phyloP scores from a whole-genome alignment of 1,284 basidiomycete genomes.

The Papiliotrema nemorosa region DNA sequence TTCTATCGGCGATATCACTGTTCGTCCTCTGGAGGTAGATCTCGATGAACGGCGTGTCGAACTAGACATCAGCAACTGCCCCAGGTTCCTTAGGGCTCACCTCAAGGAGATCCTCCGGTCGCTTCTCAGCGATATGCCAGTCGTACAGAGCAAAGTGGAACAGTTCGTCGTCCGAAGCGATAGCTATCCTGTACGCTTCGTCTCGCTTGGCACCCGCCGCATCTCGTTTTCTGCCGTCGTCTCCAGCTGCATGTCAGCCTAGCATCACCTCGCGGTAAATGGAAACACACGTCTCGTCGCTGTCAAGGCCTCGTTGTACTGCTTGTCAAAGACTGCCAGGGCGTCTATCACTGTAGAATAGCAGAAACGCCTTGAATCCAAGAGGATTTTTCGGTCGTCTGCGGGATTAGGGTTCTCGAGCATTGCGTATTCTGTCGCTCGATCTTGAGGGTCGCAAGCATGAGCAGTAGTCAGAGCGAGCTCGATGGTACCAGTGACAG shows the following conservation, averaged over 20 bases:
- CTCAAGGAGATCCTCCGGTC: constrained; percentile 86
- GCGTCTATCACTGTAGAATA: constrained; percentile 81
- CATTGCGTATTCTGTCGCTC: constrained; percentile 73
- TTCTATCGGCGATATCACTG: constrained; percentile 57
- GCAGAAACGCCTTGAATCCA: constrained; percentile 65
- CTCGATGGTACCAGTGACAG: constrained; percentile 76
- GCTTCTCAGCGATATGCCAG: constrained; percentile 75
- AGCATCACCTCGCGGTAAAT: neutral
- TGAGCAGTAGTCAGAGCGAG: constrained; percentile 81
- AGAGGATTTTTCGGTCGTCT: constrained; percentile 62
- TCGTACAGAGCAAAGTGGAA: constrained; percentile 95
- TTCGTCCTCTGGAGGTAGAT: constrained; percentile 61
- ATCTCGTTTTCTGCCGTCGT: neutral
- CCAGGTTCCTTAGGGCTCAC: constrained; percentile 51
- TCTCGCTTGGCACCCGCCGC: constrained; percentile 39
- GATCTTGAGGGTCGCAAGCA: constrained; percentile 70
- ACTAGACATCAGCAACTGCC: constrained; percentile 14
- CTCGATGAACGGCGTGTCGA: constrained; percentile 59
- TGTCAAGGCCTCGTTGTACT: constrained; percentile 24
- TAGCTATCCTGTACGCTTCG: constrained; percentile 58
- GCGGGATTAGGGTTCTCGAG: constrained; percentile 56
- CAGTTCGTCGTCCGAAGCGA: constrained; percentile 79
- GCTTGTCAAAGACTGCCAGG: constrained; percentile 70
- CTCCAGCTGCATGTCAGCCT: neutral
- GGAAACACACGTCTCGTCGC: constrained; percentile 1